Conservation (phyloP, 345 rosid genomes). For the Camelina hispida region DNA sequence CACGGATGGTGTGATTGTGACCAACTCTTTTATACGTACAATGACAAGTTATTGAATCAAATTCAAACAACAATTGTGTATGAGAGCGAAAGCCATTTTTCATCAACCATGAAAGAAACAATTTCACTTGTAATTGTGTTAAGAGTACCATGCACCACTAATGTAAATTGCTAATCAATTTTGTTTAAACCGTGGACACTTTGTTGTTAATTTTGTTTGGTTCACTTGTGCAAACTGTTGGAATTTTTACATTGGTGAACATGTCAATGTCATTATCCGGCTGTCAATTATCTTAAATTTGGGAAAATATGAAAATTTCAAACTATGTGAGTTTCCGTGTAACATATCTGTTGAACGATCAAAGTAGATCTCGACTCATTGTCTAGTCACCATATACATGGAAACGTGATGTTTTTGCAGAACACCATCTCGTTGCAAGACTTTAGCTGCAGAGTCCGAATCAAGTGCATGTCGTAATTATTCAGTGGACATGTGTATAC, state of each 20-base stretch:
- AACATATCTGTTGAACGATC: neutral
- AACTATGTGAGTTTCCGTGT: slow-evolving; percentile 18
- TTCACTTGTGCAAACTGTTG: neutral
- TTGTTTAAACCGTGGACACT: neutral
- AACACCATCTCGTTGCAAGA: slow-evolving; percentile 16
- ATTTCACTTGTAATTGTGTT: neutral
- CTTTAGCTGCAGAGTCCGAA: slow-evolving; percentile 3
- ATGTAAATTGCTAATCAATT: neutral
- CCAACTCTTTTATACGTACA: too few species aligned
- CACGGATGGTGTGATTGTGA: neutral
- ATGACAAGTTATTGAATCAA: neutral
- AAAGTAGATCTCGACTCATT: slow-evolving; percentile 28
- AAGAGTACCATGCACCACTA: neutral
- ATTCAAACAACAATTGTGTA: neutral
- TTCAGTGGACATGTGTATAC: neutral
- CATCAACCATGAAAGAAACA: neutral
- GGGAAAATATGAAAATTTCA: neutral
- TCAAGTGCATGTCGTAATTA: neutral
- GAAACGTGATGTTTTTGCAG: slow-evolving; percentile 28
- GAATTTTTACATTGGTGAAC: neutral
- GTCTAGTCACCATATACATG: slow-evolving; percentile 40
- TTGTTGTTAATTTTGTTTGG: neutral
- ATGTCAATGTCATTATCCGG: slow-evolving; percentile 27
- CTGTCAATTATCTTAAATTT: slow-evolving; percentile 7
- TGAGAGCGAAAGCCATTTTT: neutral